Base-by-base conservation (phyloP, 75 land plant species). In the Gnetum montanum region DNA sequence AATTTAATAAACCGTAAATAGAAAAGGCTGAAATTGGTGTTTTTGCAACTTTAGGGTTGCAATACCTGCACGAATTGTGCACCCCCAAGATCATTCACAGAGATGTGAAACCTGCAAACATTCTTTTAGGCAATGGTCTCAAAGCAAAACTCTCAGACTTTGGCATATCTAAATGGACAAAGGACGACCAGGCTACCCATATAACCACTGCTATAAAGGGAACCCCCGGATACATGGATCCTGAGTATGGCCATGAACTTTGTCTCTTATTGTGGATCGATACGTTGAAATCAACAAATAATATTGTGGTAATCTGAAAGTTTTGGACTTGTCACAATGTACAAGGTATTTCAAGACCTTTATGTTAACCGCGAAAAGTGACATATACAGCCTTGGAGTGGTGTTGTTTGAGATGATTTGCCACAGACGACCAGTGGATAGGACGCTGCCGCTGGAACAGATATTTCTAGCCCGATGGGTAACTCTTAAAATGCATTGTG, bases 221-320 rank as follows among this genome's bases (percentile, higher is more conserved):
- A 34, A 81, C 76, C 8, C 65, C 74, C 11, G 84, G 84, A 8
- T 81, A 76, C 57, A 59, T 81, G 35, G 84, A 81, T 59, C 84
- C 80, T 8, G 80, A 81, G 68, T 81, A 81, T 49, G n/a, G n/a
- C n/a, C n/a, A n/a, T n/a, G n/a, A n/a, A n/a, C n/a, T n/a, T n/a
- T n/a, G n/a, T n/a, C n/a, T n/a, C n/a, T n/a, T n/a, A n/a, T n/a
- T n/a, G n/a, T n/a, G n/a, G n/a, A n/a, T n/a, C n/a, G n/a, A n/a
- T n/a, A n/a, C n/a, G n/a, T n/a, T n/a, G n/a, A n/a, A n/a, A n/a
- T n/a, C n/a, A n/a, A n/a, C n/a, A n/a, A n/a, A n/a, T n/a, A n/a
- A n/a, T n/a, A n/a, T n/a, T n/a, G n/a, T n/a, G n/a, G n/a, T n/a
- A n/a, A n/a, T n/a, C n/a, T n/a, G n/a, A n/a, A n/a, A n/a, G n/a